Evolutionary conservation across 306 rosid genomes (phyloP).

Genomic region (Prunus armeniaca): DNA sequence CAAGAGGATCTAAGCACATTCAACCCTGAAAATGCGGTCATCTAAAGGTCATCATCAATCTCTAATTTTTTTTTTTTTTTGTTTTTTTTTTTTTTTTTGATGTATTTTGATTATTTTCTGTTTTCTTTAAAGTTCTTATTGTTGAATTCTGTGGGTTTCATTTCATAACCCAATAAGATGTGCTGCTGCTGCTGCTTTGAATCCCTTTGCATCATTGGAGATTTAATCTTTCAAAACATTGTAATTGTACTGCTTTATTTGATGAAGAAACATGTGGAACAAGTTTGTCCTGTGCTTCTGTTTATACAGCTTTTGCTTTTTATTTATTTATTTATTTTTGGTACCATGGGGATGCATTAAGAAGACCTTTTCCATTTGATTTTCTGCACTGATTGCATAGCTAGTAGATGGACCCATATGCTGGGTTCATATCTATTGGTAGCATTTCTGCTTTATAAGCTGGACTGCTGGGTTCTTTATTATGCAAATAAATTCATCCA

Average conservation of each 20-base stretch:
- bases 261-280: not conserved
- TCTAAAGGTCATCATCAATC: not conserved
- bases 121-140: conserved; percentile 23
- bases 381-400: not conserved
- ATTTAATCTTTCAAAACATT: not conserved
- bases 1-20: conserved; percentile 53
- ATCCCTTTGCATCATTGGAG: not conserved
- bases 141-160: conserved; percentile 31
- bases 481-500: too few species aligned
- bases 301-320: too few species aligned
- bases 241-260: not conserved
- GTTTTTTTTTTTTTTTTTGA: not conserved
- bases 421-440: not conserved
- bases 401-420: not conserved
- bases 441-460: not conserved
- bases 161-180: conserved; percentile 25
- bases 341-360: not conserved
- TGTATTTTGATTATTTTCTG: conserved; percentile 9
- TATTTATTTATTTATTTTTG: not conserved
- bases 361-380: not conserved
- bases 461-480: too few species aligned
- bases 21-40: conserved; percentile 5
- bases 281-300: not conserved
- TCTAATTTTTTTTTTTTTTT: not conserved
- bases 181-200: not conserved